Evolutionary conservation across 352 stramenopile species (phyloP).

Genomic region (Elongisporangium prolatum): DNA sequence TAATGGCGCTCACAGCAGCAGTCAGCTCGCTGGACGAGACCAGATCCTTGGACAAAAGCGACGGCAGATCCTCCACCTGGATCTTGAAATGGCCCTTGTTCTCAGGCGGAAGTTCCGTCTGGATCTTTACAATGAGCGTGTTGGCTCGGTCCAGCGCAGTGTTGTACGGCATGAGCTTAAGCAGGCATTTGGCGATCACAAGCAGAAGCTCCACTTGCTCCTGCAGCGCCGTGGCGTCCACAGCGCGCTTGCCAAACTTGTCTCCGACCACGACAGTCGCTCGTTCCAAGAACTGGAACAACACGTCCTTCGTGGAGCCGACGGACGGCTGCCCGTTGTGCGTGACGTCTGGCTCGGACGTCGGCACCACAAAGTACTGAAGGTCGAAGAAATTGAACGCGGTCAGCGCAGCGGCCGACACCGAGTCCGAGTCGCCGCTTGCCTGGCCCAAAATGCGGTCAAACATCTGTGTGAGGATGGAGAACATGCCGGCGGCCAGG

Average conservation of each 20-base stretch:
- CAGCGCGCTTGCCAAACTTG: constrained; percentile 52
- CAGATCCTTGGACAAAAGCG: constrained; percentile 21
- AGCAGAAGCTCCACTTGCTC: constrained; percentile 65
- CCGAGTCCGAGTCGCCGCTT: constrained; percentile 5
- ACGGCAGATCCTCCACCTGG: constrained; percentile 24
- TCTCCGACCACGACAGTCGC: constrained; percentile 50
- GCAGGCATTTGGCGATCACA: constrained; percentile 48
- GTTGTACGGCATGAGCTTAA: constrained; percentile 37
- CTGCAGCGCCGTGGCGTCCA: constrained; percentile 31
- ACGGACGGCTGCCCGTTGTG: constrained; percentile 22
- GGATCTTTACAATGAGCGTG: constrained; percentile 38
- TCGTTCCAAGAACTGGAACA: constrained; percentile 56
- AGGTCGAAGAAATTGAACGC: constrained; percentile 60
- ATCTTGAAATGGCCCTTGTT: constrained; percentile 60
- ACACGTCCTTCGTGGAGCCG: constrained; percentile 37
- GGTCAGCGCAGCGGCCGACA: constrained; percentile 14
- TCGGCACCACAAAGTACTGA: constrained; percentile 19
- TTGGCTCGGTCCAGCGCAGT: constrained; percentile 31
- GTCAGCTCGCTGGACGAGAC: constrained; percentile 13
- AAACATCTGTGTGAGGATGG: constrained; percentile 56
- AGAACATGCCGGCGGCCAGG: constrained; percentile 41
- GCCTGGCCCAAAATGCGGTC: constrained; percentile 13
- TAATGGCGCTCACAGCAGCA: constrained; percentile 45
- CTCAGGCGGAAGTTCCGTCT: constrained; percentile 30
- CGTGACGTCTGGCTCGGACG: constrained; percentile 25